Evolutionary conservation across 1,284 basidiomycete genomes (phyloP).

Genomic region (Cryptococcus sp.): DNA sequence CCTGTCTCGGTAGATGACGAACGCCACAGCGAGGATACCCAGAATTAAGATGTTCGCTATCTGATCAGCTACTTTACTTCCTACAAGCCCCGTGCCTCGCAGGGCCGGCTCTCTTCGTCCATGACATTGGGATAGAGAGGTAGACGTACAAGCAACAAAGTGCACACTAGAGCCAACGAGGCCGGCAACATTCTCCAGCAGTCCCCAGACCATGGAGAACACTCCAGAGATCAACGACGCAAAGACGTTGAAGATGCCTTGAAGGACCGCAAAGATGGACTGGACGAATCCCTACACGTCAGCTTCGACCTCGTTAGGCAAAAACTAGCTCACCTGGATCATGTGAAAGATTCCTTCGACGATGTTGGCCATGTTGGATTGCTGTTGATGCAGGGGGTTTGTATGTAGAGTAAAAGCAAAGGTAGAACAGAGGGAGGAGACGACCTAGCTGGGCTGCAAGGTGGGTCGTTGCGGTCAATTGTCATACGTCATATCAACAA

Average conservation of each 20-base stretch:
- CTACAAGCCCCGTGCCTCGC: neutral
- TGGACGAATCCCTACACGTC: slow-evolving; percentile 25
- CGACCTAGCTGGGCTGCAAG: no score
- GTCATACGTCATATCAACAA: no score
- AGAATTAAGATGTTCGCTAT: slow-evolving; percentile 37
- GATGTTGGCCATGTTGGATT: slow-evolving; percentile 28
- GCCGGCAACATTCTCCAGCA: slow-evolving; percentile 27
- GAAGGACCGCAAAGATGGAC: slow-evolving; percentile 22
- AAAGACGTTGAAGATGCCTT: slow-evolving; percentile 23
- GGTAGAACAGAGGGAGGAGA: no score
- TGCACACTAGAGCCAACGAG: slow-evolving; percentile 33
- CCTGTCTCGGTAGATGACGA: slow-evolving; percentile 29
- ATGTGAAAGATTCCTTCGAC: slow-evolving; percentile 25
- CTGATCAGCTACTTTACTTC: no score
- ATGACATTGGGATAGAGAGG: no score
- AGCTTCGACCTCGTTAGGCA: neutral
- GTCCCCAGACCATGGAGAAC: slow-evolving; percentile 20
- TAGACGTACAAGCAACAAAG: slow-evolving; percentile 32
- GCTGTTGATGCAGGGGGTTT: no score
- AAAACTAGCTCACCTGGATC: slow-evolving; percentile 26
- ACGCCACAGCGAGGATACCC: slow-evolving; percentile 19
- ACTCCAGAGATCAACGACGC: slow-evolving; percentile 27
- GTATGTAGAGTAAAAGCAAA: no score
- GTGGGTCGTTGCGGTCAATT: no score
- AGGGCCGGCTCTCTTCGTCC: neutral